Base-by-base conservation (phyloP, 257 asterid genomes). In the Plantago ovata region DNA sequence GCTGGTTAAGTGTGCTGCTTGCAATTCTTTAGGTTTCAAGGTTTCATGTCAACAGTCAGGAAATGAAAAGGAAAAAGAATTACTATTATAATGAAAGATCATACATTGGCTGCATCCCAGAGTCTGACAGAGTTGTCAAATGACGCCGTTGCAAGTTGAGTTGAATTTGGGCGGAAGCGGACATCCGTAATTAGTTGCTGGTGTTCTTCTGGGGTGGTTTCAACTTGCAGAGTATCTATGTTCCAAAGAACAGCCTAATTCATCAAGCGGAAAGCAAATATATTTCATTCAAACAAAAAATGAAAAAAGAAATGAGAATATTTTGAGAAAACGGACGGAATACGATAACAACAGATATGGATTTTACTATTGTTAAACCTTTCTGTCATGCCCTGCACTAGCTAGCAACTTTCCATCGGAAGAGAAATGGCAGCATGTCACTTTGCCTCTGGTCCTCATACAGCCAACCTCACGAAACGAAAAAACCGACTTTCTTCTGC, bases 31-130 rank as follows among this genome's bases (percentile, higher is more conserved):
- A 39, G 39, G 45, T 18, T 57, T 21, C 62, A 20, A 65, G n/a
- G 42, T 13, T n/a, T 51, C 21, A 64, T 21, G 53, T 38, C 60
- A 62, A 61, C 13, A 53, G 28, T 50, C 59, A 55, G 19, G 48
- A 33, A 9, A 61, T 41, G 24, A 55, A 13, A 14, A n/a, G n/a
- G n/a, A 54, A 15, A 9, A 55, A 38, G 18, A 21, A 14, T 10
- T 2, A 20, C 38, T 33, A 23, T 24, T 18, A 39, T 28, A 58
- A 56, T 51, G 49, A 67, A 55, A 61, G 60, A 71, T 66, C 36
- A 56, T 81, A 91, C 98, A 75, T 91, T 87, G 59, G 96, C 87
- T 51, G 96, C 98, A 73, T 91, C 98, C 98, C 98, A 91, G 68
- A 91, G 64, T 81, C 96, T 80, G 67, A 90, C 95, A 23, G 98